Percentiles rank a stretch among this genome's conserved stretches.
These are phyloP conservation scores for Diplodia corticola DNA, from an alignment of 2,329 filamentous ascomycete species.

Conservation along the genomic window DNA sequence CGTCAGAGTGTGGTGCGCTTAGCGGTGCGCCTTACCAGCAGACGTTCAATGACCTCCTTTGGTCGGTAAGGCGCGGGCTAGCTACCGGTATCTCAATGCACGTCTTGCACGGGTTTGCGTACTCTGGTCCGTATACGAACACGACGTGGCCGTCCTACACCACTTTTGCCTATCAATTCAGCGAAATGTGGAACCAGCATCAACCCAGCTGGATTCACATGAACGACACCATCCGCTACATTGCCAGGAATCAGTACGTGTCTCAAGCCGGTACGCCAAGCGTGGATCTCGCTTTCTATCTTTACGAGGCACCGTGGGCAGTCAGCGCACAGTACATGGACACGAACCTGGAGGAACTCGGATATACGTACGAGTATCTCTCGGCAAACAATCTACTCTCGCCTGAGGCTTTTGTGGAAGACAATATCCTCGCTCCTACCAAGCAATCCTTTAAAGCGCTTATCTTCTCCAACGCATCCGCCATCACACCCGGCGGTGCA, in stretches of 20 bases:
- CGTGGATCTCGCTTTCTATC: slow-evolving; percentile 47
- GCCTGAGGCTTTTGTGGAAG: slow-evolving; percentile 39
- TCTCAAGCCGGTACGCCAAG: slow-evolving; percentile 44
- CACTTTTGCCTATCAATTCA: slow-evolving; percentile 46
- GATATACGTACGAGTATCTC: slow-evolving; percentile 49
- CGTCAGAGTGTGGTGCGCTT: slow-evolving; percentile 38
- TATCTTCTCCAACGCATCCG: slow-evolving; percentile 41
- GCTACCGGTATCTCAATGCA: slow-evolving; percentile 47
- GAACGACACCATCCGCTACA: slow-evolving; percentile 40
- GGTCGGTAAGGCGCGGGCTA: slow-evolving; percentile 42
- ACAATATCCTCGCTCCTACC: slow-evolving; percentile 41
- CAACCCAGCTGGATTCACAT: slow-evolving; percentile 48
- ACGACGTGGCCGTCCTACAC: slow-evolving; percentile 54
- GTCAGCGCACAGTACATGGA: slow-evolving; percentile 24
- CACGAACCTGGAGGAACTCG: slow-evolving; percentile 25
- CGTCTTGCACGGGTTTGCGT: slow-evolving; percentile 49
- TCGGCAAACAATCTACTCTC: slow-evolving; percentile 48
- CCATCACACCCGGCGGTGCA: slow-evolving; percentile 39
- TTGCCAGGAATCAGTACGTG: slow-evolving; percentile 42
- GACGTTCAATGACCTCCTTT: slow-evolving; percentile 36
- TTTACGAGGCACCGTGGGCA: slow-evolving; percentile 26
- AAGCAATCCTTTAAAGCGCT: slow-evolving; percentile 47
- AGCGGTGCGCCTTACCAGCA: slow-evolving; percentile 31
- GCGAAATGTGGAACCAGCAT: slow-evolving; percentile 42
- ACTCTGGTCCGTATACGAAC: slow-evolving; percentile 44